phyloP scores from a whole-genome alignment of 2,329 filamentous ascomycete species.

The Claviceps fusiformis region DNA sequence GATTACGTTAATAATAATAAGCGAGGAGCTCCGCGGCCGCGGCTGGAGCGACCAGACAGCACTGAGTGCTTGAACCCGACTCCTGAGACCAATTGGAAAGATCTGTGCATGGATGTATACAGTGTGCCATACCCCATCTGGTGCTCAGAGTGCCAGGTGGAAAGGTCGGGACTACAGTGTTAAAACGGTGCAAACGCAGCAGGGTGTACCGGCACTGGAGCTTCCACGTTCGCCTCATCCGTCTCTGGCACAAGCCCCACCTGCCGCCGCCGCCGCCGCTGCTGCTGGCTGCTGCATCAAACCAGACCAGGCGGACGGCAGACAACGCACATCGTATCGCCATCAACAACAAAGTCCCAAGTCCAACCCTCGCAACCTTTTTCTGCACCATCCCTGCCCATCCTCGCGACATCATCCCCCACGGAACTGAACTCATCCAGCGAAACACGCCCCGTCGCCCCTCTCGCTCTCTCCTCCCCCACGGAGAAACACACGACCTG shows the following conservation, averaged over 20 bases:
- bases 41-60: neutral
- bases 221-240: too few relatives aligned
- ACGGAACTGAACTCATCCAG: neutral
- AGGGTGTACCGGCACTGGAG: too few relatives aligned
- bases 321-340: neutral
- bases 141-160: too few relatives aligned
- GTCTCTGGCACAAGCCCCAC: too few relatives aligned
- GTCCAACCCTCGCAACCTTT: conserved; percentile 1
- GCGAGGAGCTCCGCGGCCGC: neutral
- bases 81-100: too few relatives aligned
- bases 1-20: neutral
- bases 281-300: neutral
- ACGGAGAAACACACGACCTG: neutral
- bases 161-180: too few relatives aligned
- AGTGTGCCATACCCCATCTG: too few relatives aligned
- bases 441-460: neutral
- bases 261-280: neutral
- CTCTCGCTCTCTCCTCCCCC: neutral
- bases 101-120: too few relatives aligned
- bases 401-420: conserved; percentile 3
- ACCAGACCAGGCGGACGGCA: neutral
- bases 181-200: too few relatives aligned
- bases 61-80: neutral
- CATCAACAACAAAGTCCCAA: neutral
- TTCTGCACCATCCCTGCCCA: conserved; percentile 5